Conservation (phyloP, 2,329 filamentous ascomycete genomes). For the Seiridium cupressi region DNA sequence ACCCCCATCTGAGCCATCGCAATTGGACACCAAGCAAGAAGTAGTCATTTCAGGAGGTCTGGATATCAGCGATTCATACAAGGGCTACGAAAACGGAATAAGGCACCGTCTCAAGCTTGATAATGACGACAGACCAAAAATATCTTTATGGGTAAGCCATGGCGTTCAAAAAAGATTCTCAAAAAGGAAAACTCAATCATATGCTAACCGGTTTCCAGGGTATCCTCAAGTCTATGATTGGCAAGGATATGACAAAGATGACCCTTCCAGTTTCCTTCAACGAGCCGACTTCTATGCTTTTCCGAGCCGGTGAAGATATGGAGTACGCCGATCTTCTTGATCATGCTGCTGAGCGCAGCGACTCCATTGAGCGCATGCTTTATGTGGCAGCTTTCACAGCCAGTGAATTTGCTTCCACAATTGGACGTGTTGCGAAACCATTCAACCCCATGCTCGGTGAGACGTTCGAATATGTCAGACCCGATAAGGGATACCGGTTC, state of each 20-base stretch:
- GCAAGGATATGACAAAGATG: conserved; percentile 99
- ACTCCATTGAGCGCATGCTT: conserved; percentile 87
- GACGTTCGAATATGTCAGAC: conserved; percentile 93
- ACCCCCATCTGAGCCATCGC: conserved; percentile 45
- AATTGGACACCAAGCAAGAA: conserved; percentile 42
- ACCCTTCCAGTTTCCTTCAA: conserved; percentile 98
- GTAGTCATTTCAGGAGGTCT: conserved; percentile 44
- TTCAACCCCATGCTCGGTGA: conserved; percentile 97
- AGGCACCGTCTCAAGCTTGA: conserved; percentile 82
- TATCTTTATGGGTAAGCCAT: conserved; percentile 84
- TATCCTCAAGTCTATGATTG: conserved; percentile 98
- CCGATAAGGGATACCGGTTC: conserved; percentile 97
- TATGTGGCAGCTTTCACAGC: conserved; percentile 96
- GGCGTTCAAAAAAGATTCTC: neutral
- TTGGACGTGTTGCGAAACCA: conserved; percentile 93
- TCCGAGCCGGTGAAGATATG: conserved; percentile 96
- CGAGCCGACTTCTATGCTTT: conserved; percentile 91
- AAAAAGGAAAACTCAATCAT: neutral
- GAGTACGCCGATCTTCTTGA: conserved; percentile 94
- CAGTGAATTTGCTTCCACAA: conserved; percentile 95
- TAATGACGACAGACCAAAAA: conserved; percentile 87
- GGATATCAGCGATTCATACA: conserved; percentile 76
- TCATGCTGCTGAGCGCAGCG: conserved; percentile 76
- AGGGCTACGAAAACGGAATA: conserved; percentile 87
- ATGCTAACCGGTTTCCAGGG: conserved; percentile 53